Evolutionary conservation across 2,329 filamentous ascomycete species (phyloP), one percentile per base, ranked within the genome.

Genomic region (Colletotrichum sp.): DNA sequence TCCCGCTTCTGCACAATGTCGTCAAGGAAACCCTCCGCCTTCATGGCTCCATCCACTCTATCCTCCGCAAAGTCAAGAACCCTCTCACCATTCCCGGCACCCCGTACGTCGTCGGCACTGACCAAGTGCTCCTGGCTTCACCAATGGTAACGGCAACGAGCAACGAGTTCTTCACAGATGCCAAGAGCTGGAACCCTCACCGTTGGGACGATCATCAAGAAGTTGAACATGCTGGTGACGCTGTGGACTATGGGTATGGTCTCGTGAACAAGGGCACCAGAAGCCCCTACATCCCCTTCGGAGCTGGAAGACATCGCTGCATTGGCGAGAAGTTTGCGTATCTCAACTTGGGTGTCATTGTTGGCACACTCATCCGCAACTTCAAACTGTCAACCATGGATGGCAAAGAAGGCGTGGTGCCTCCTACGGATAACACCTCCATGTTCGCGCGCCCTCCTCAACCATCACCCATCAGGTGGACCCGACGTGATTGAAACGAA

Each of bases 251-350:
- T 83, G 96, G 96, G 38, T 98, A 98, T 84, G 96, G 96, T 76
- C 88, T 98, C 68, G 94, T 98, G 78, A 96, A 92, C 89, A 98
- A 98, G 89, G 96, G 96, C 70, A 93, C 95, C 13, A 92, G 91
- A 76, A 97, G 94, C 68, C 96, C 96, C 1, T 98, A 98, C 84
- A 91, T 98, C 61, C 96, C 96, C 3, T 98, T 98, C 82, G 96
- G 96, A 72, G 96, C 96, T 30, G 96, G 96, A 58, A 90, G 96
- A 79, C 96, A 98, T 86, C 91, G 96, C 78, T 98, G 96, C 86
- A 98, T 98, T 82, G 96, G 96, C 78, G 96, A 98, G 89, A 95
- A 98, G 82, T 98, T 98, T 84, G 96, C 96, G 79, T 98, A 97
- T 83, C 89, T 97, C 73, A 96, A 98, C 87, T 88, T 98, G 77